Evolutionary conservation across 306 rosid species (phyloP).

Genomic region (Sophora flavescens): DNA sequence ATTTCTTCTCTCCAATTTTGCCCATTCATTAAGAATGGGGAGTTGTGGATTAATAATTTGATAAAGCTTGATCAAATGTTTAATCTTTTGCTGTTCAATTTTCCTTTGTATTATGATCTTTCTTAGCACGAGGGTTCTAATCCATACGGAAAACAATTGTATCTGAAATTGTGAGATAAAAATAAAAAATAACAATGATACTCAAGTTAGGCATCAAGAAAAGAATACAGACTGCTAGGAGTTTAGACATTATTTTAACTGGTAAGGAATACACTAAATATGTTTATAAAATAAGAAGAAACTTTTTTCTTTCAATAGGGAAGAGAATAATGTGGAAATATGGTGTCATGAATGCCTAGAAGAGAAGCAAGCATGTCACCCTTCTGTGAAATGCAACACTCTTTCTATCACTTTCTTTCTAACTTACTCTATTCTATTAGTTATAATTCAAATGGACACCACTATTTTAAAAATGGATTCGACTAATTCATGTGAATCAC

Average conservation of each 20-base stretch:
- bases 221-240: not conserved
- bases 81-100: conserved; percentile 56
- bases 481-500: no score
- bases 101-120: conserved; percentile 56
- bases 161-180: conserved; percentile 46
- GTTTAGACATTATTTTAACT: not conserved
- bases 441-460: no score
- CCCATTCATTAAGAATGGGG: conserved; percentile 63
- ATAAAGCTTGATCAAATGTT: conserved; percentile 58
- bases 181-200: not conserved
- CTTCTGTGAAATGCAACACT: no score
- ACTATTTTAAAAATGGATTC: no score
- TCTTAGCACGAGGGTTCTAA: conserved; percentile 55
- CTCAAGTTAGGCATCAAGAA: not conserved
- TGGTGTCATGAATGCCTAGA: no score
- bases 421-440: no score
- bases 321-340: no score
- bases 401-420: no score
- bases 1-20: conserved; percentile 65
- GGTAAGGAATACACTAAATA: no score
- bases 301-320: no score
- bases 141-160: conserved; percentile 65
- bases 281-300: not conserved
- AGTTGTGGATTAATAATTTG: conserved; percentile 63
- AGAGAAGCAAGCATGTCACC: no score